Base-by-base conservation (phyloP, 768 basidiomycete species). In the Amanita inopinata region DNA sequence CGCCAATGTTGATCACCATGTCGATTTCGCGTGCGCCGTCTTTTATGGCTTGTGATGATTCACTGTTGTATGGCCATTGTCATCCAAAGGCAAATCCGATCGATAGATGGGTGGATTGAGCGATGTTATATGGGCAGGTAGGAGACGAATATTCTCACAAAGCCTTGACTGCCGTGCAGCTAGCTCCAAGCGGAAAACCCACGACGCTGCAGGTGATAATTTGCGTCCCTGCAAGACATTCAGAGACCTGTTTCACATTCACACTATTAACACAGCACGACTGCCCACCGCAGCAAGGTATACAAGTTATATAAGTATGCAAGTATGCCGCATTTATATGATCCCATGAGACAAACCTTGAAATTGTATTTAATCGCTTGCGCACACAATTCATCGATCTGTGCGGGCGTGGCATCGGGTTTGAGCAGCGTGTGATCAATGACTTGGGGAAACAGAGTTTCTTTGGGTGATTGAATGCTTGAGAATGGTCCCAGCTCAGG, bases 381-480 rank as follows among this genome's bases (percentile, higher is more conserved):
- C 34, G 69, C 64, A 46, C 72, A 74, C 2, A 74, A 64, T 14
- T 56, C 51, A 49, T 70, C 64, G 40, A 73, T 66, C 46, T 73
- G 67, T 18, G 54, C 54, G 14, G 60, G 47, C 7, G 70, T 71
- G 8, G 70, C 69, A 38, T 73, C 70, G 6, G 67, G 70, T 44
- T 71, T 73, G 22, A 74, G 60, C 23, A 74, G 57, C 0, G 73
- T 73, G 45, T 74, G 71, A 49, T 74, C 71, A 44, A 74, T 67
- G 9, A 59, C 51, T 3, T 52, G 56, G 1, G 70, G 61, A 32
- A 73, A 63, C 25, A 50, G 49, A 11, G 55, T 49, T 33, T 64
- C 56, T 40, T 47, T 46, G 17, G 64, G 51, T 11, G 55, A 49
- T 1, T 48, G 43, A 30, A 57, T 54, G 14, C 53, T 45, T 7